These are phyloP conservation scores for Wickerhamomyces sp. DNA, from an alignment of 1,139 yeast species.

Conservation along the genomic window DNA sequence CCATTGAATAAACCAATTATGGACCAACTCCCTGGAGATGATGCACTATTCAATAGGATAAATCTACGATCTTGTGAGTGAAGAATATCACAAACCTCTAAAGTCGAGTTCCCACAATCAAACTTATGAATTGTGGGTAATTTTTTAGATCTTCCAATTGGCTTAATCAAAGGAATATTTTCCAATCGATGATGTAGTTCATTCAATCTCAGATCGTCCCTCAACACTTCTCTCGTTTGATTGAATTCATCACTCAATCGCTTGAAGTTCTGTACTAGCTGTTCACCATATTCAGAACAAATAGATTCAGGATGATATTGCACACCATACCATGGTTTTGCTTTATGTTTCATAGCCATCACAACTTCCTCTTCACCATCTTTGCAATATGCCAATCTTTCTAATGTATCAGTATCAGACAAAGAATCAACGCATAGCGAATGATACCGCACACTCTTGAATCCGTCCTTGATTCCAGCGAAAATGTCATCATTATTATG, in stretches of 20 bases:
- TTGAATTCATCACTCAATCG: not conserved
- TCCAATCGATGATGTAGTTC: not conserved
- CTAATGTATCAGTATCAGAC: constrained; percentile 28
- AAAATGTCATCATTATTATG: constrained; percentile 36
- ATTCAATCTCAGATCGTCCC: not conserved
- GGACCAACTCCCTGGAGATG: constrained; percentile 83
- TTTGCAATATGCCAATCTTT: constrained; percentile 54
- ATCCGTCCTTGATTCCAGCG: constrained; percentile 34
- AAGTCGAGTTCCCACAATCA: constrained; percentile 7
- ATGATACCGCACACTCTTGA: constrained; percentile 83
- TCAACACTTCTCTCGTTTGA: not conserved
- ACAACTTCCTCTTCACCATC: constrained; percentile 39
- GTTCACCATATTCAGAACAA: constrained; percentile 66
- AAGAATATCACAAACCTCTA: constrained; percentile 48
- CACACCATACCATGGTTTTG: constrained; percentile 80
- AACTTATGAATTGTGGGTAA: not conserved
- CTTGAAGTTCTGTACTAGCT: constrained; percentile 62
- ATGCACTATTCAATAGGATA: constrained; percentile 66
- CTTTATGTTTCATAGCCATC: constrained; percentile 73
- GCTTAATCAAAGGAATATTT: not conserved
- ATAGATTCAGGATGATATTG: constrained; percentile 98
- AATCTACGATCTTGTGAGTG: constrained; percentile 36
- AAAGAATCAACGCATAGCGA: constrained; percentile 56
- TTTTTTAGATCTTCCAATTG: not conserved
- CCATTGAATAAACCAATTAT: constrained; percentile 69